Evolutionary conservation across 441 rosid genomes (phyloP), one percentile per base, ranked within the genome.

Genomic region (Syzygium syzygioides): DNA sequence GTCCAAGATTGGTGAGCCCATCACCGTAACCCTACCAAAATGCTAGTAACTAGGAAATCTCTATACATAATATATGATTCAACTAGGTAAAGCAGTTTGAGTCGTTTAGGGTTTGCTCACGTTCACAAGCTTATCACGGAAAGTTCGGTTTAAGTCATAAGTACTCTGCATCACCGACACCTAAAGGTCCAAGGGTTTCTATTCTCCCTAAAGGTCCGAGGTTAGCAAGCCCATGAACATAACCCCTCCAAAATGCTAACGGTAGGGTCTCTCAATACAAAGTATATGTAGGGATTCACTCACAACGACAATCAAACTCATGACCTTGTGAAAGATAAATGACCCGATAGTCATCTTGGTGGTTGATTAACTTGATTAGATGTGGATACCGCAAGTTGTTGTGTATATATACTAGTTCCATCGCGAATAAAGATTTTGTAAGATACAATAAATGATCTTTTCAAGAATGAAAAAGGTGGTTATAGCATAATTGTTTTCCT

Each of bases 1-100:
- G 50, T 71, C 15, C 26, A 1, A 71, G 48, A 19, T 71, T 37
- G 11, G 14, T 17, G 26, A 34, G 48, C 10, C 5, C 13, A 32
- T 68, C 41, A 20, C 1, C 13, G 6, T 19, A 0, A 34, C 23
- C 14, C 13, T 2, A 9, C 0, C 0, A 37, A 32, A 4, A 68
- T 34, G 14, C 50, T 34, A 19, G 25, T 23, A 71, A 4, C 37
- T 34, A 34, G 10, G 15, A 34, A 19, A 2, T 37, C 23, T 34
- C 28, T 34, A 17, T 7, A 19, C 8, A 37, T 19, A 20, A 20
- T 41, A 1, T 20, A 5, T 1, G 9, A 20, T 20, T 71, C 15
- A 71, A 71, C 15, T 71, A 34, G 25, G 48, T 71, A 71, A 37
- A 10, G 48, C 6, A 37, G 15, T 37, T 19, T 11, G 50, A 37